Evolutionary conservation across 179 eudicot species (phyloP), one percentile per base, ranked within the genome.

Genomic region (Spinacia oleracea): DNA sequence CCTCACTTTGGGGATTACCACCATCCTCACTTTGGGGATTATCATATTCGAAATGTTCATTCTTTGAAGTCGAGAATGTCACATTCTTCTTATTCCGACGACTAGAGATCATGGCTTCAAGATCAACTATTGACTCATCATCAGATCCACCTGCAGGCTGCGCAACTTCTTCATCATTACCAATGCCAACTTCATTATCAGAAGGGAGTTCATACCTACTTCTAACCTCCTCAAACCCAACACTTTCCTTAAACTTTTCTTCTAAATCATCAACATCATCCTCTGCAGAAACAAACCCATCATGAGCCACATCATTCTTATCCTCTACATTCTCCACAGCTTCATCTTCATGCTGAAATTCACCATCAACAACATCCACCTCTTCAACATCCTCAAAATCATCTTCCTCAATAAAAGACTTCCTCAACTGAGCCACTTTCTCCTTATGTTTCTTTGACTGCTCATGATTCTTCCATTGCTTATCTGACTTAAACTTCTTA

Each of bases 401-500:
- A 20, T 91, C 97, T 78, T 95, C 97, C 76, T 89, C 86, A 1
- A 75, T 80, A 70, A 88, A 93, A 18, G 90, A 87, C 75, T 86
- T 91, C 82, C 87, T 90, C 86, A 95, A 83, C 80, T 93, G 93
- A 2, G 90, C 93, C 78, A 95, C 94, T 87, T 85, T 93, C 83
- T 95, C 98, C 87, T 93, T 95, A 75, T 95, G 98, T 78, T 95
- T 95, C 87, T 88, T 95, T 0, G 98, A 93, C 83, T 95, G 90
- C 85, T 95, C 98, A 42, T 95, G 98, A 83, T 95, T 95, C 84
- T 84, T 91, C 98, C 98, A 95, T 76, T 95, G 98, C 83, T 93
- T 95, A 60, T 95, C 98, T 34, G 96, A 91, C 87, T 89, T 95
- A 81, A 95, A 95, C 86, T 93, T 95, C 94, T 95, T 95, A 77